phyloP scores from a whole-genome alignment of 2,329 filamentous ascomycete species.

The Sclerotinia glacialis region DNA sequence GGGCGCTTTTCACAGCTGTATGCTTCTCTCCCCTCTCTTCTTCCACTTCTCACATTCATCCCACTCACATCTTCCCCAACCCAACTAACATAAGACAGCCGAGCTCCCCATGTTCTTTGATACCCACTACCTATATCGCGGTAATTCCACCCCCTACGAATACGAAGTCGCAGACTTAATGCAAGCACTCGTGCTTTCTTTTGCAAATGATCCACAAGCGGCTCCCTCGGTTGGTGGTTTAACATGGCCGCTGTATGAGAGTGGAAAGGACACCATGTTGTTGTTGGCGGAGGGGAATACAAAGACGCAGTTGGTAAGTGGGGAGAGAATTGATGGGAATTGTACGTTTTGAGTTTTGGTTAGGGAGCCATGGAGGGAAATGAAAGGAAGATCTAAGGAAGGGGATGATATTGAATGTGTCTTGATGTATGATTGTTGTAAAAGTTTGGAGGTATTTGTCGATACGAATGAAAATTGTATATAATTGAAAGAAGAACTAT shows the following conservation, averaged over 20 bases:
- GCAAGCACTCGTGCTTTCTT: slow-evolving; percentile 11
- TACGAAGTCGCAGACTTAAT: background rate
- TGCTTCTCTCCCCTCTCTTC: background rate
- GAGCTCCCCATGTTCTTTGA: slow-evolving; percentile 22
- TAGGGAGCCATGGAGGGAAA: background rate
- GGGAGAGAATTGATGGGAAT: background rate
- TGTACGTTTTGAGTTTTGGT: background rate
- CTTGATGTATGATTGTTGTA: too few relatives aligned
- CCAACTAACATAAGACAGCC: background rate
- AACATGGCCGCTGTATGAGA: background rate
- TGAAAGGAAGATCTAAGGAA: background rate
- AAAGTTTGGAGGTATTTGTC: too few relatives aligned
- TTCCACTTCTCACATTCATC: too few relatives aligned
- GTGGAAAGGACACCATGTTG: background rate
- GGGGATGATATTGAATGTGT: too few relatives aligned
- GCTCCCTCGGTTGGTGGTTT: background rate
- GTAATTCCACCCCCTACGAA: slow-evolving; percentile 8
- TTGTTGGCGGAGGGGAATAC: background rate
- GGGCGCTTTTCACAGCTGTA: slow-evolving; percentile 37
- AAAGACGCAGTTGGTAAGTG: background rate
- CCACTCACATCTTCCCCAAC: background rate
- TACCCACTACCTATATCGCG: slow-evolving; percentile 6
- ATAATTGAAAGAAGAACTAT: too few relatives aligned
- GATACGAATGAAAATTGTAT: too few relatives aligned
- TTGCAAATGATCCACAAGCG: background rate